phyloP scores from a whole-genome alignment of 371 early-diverging fungal genomes.

The Entomophthora muscae region DNA sequence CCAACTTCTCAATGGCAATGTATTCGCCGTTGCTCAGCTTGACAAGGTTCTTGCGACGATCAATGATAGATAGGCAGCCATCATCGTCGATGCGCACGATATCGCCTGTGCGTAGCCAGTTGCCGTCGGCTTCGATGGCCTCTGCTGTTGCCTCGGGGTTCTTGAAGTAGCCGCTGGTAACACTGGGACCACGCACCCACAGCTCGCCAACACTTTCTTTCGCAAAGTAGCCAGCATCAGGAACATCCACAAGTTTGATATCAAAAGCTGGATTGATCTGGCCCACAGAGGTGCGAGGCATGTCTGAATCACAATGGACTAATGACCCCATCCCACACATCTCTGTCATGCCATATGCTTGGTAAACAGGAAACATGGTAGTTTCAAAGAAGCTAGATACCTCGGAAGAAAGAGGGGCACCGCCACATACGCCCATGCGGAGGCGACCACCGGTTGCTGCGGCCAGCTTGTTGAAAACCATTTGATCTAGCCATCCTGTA shows the following conservation, averaged over 20 bases:
- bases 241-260: slow-evolving; percentile 77
- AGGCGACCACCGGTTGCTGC: slow-evolving; percentile 86
- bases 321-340: slow-evolving; percentile 42
- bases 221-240: slow-evolving; percentile 54
- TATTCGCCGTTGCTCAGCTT: slow-evolving; percentile 92
- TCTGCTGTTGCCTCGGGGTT: slow-evolving; percentile 55
- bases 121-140: slow-evolving; percentile 60
- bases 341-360: slow-evolving; percentile 75
- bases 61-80: slow-evolving; percentile 57
- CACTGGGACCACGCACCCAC: slow-evolving; percentile 63
- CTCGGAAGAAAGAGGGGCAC: slow-evolving; percentile 76
- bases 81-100: slow-evolving; percentile 62
- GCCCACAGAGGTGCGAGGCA: slow-evolving; percentile 49
- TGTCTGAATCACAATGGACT: slow-evolving; percentile 35
- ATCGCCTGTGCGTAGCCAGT: slow-evolving; percentile 93
- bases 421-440: slow-evolving; percentile 75
- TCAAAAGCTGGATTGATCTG: slow-evolving; percentile 65
- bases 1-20: slow-evolving; percentile 93
- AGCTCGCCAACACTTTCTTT: slow-evolving; percentile 68
- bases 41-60: slow-evolving; percentile 74
- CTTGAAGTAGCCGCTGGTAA: slow-evolving; percentile 64
- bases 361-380: slow-evolving; percentile 67
- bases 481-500: slow-evolving; percentile 1
- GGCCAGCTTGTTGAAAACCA: slow-evolving; percentile 5
- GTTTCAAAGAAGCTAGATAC: slow-evolving; percentile 74